Percentiles rank a stretch among this genome's conserved stretches.
Conservation (phyloP, 495 filamentous ascomycete species). For the Daldinia vernicosa region DNA sequence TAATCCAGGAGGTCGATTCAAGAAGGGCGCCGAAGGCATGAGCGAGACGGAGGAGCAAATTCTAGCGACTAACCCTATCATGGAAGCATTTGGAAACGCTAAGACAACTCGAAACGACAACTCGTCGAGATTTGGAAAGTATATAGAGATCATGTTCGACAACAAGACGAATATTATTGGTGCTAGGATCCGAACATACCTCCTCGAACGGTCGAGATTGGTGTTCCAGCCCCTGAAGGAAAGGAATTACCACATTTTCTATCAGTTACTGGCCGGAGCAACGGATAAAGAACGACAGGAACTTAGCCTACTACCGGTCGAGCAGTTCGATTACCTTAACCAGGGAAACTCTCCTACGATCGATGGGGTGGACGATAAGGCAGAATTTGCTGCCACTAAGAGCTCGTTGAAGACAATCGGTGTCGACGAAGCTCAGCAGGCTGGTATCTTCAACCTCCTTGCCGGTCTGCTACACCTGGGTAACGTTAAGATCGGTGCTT, state of each 20-base stretch:
- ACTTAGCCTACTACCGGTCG: constrained; percentile 77
- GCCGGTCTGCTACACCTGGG: constrained; percentile 94
- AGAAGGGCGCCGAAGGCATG: constrained; percentile 85
- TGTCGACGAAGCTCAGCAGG: constrained; percentile 75
- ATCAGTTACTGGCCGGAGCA: constrained; percentile 94
- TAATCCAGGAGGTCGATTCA: constrained; percentile 79
- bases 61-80: constrained; percentile 96
- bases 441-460: constrained; percentile 88
- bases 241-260: constrained; percentile 99
- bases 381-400: constrained; percentile 88
- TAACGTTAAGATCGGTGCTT: constrained; percentile 93
- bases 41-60: constrained; percentile 99
- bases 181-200: constrained; percentile 94
- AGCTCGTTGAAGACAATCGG: constrained; percentile 89
- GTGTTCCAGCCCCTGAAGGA: constrained; percentile 99
- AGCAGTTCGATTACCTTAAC: constrained; percentile 95
- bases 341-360: constrained; percentile 92
- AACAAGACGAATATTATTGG: constrained; percentile 95
- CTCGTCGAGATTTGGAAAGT: constrained; percentile 98
- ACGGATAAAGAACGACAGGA: constrained; percentile 84
- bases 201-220: constrained; percentile 92
- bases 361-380: constrained; percentile 94
- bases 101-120: constrained; percentile 99
- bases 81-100: constrained; percentile 99
- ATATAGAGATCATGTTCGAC: constrained; percentile 99